These are phyloP conservation scores for Haematococcus lacustris DNA, from an alignment of 139 green algal species.

Conservation along the genomic window DNA sequence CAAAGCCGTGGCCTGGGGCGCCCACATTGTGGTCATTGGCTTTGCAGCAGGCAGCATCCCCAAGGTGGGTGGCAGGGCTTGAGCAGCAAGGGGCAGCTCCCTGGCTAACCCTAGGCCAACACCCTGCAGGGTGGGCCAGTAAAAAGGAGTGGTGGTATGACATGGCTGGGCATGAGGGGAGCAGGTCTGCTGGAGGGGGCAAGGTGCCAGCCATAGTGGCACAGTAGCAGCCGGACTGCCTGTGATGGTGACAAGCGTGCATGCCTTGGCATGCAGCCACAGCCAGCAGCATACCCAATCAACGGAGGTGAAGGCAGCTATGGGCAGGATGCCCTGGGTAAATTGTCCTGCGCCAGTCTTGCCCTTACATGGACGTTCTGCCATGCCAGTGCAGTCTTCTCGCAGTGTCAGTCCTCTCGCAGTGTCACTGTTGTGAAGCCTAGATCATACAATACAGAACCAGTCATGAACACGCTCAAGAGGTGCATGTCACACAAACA, in stretches of 20 bases:
- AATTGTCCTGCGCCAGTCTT: too few species aligned
- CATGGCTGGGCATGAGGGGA: neutral
- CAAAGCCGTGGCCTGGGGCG: slow-evolving; percentile 65
- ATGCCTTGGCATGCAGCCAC: neutral
- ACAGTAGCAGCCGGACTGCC: neutral
- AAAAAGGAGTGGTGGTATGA: neutral
- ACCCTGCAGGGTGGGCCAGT: neutral
- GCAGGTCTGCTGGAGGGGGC: neutral
- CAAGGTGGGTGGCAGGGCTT: slow-evolving; percentile 12
- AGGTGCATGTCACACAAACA: neutral
- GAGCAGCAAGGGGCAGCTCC: neutral
- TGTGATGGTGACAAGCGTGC: neutral
- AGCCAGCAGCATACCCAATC: neutral
- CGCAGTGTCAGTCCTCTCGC: too few species aligned
- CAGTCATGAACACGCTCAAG: neutral
- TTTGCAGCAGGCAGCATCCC: slow-evolving; percentile 69
- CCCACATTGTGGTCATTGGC: slow-evolving; percentile 75
- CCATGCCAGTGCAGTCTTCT: too few species aligned
- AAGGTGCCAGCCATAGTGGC: neutral
- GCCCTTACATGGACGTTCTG: too few species aligned
- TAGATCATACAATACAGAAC: neutral
- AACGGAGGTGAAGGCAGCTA: too few species aligned
- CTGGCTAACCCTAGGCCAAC: neutral
- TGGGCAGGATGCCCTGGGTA: too few species aligned
- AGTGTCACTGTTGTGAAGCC: neutral